A percentile compares a stretch with the other conserved stretches of the same genome.
Evolutionary conservation across 148 eudicot species (phyloP).

Genomic region (Rhododendron kiyosumense): DNA sequence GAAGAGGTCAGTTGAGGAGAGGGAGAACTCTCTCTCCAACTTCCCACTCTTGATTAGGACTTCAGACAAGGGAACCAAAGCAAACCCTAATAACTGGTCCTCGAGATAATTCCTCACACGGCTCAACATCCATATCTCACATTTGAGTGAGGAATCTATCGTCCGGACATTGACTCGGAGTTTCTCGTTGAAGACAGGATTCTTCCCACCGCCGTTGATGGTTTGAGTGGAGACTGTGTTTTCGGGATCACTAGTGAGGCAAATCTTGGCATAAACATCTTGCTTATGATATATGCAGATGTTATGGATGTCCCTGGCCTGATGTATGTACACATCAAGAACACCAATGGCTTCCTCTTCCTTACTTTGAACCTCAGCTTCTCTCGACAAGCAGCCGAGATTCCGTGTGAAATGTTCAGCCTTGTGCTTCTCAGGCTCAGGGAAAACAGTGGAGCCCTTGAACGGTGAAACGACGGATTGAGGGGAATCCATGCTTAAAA

Average conservation of each 20-base stretch:
- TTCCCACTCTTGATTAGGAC: constrained; percentile 51
- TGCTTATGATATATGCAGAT: constrained; percentile 91
- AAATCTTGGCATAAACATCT: constrained; percentile 89
- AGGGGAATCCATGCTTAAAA: constrained; percentile 58
- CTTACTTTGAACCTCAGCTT: not conserved
- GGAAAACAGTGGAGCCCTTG: constrained; percentile 40
- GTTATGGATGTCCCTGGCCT: constrained; percentile 89
- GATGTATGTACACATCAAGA: constrained; percentile 72
- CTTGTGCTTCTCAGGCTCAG: constrained; percentile 53
- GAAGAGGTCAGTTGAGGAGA: constrained; percentile 83
- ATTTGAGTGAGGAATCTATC: constrained; percentile 59
- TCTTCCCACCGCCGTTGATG: constrained; percentile 75
- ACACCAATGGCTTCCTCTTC: constrained; percentile 39
- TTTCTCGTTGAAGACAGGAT: constrained; percentile 70
- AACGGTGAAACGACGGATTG: constrained; percentile 74
- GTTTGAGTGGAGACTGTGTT: constrained; percentile 61
- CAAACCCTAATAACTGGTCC: constrained; percentile 82
- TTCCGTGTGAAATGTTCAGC: constrained; percentile 20
- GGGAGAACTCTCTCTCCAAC: constrained; percentile 64
- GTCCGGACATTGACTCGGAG: constrained; percentile 45
- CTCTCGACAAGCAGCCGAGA: not conserved
- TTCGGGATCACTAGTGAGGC: constrained; percentile 74
- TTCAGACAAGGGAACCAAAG: constrained; percentile 73
- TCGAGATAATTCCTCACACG: constrained; percentile 82
- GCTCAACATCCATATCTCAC: constrained; percentile 93